Percentiles rank a stretch among this genome's conserved stretches.
Conservation (phyloP, 495 filamentous ascomycete genomes). For the Barbatosphaeria neglecta region DNA sequence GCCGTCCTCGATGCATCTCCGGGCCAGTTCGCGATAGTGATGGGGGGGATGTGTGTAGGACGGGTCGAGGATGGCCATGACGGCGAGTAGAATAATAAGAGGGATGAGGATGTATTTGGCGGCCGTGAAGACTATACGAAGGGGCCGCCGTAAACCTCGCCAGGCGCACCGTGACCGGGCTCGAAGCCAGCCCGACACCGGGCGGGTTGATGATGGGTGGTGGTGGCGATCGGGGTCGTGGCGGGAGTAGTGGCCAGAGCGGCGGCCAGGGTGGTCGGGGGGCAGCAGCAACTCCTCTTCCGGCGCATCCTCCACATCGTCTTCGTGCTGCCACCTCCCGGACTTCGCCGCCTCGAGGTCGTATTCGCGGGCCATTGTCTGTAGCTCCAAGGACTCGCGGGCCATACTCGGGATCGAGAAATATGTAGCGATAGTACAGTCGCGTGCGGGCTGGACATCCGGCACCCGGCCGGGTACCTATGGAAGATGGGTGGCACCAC, state of each 20-base stretch:
- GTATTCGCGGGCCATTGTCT: not conserved
- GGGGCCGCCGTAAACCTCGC: not conserved
- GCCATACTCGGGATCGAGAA: no score
- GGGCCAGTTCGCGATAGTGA: constrained; percentile 29
- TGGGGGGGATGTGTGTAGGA: constrained; percentile 44
- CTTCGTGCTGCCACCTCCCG: not conserved
- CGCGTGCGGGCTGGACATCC: no score
- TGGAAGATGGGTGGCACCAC: no score
- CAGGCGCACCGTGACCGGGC: not conserved
- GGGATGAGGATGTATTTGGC: not conserved
- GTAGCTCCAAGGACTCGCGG: not conserved
- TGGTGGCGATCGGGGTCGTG: no score
- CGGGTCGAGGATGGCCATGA: constrained; percentile 43
- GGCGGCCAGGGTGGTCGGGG: not conserved
- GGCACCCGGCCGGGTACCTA: no score
- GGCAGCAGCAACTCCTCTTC: not conserved
- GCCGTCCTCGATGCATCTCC: constrained; percentile 9
- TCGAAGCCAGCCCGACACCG: not conserved
- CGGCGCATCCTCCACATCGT: not conserved
- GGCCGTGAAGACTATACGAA: not conserved
- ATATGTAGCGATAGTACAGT: no score
- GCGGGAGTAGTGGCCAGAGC: no score
- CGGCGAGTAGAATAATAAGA: constrained; percentile 12
- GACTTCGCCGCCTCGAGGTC: not conserved
- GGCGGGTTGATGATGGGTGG: no score